Percentiles rank a stretch among this genome's conserved stretches.
Conservation (phyloP, 176 grass and related monocot genomes). For the Rhipidocladum racemiflorum region DNA sequence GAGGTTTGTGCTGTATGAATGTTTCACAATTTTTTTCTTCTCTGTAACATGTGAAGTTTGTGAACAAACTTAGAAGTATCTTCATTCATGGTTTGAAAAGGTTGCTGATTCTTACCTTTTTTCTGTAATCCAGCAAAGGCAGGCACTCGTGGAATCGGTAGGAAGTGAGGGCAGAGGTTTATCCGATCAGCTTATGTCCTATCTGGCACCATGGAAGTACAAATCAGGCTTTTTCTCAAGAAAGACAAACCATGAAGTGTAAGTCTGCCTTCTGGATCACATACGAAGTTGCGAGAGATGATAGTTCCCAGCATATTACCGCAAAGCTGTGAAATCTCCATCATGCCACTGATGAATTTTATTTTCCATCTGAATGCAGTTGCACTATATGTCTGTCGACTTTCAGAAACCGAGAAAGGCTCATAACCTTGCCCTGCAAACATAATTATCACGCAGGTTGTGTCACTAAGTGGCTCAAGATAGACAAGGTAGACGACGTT, state of each 20-base stretch:
- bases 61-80: not conserved
- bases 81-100: conserved; percentile 14
- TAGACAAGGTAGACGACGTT: conserved; percentile 54
- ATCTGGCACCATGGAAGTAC: conserved; percentile 51
- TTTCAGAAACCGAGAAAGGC: conserved; percentile 45
- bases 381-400: conserved; percentile 67
- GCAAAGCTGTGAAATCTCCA: not conserved
- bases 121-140: conserved; percentile 51
- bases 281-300: not conserved
- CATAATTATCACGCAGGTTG: conserved; percentile 71
- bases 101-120: not conserved
- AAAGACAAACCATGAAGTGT: conserved; percentile 58
- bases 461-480: conserved; percentile 68
- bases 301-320: not conserved
- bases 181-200: conserved; percentile 69
- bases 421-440: conserved; percentile 79
- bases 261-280: conserved; percentile 27
- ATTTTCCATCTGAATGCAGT: conserved; percentile 33
- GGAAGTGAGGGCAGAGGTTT: conserved; percentile 66
- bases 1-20: conserved; percentile 52
- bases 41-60: conserved; percentile 26
- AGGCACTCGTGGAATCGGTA: conserved; percentile 57
- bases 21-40: not conserved
- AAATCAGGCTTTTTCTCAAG: conserved; percentile 65
- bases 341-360: not conserved